Evolutionary conservation across 345 rosid genomes (phyloP).

Genomic region (Bruguiera sexangula): DNA sequence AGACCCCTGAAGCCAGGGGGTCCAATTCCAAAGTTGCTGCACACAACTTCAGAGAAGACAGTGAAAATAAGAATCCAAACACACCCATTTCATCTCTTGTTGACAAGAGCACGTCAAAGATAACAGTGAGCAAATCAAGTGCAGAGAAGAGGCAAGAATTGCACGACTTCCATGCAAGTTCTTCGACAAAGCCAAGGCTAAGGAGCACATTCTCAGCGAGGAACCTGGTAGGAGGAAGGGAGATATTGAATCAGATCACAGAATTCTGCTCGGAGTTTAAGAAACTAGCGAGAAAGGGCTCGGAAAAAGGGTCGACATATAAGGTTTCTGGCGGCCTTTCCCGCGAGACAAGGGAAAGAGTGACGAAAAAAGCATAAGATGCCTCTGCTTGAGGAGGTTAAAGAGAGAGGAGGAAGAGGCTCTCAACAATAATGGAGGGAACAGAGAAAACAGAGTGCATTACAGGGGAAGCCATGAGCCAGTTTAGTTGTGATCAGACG

Average conservation of each 20-base stretch:
- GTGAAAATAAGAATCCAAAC: conserved; percentile 24
- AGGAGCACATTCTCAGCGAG: conserved; percentile 21
- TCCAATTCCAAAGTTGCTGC: conserved; percentile 10
- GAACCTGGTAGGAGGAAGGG: conserved; percentile 19
- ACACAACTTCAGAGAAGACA: not conserved
- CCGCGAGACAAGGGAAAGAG: conserved; percentile 5
- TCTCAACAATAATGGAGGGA: no score
- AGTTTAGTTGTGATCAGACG: no score
- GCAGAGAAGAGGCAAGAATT: not conserved
- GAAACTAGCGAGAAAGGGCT: conserved; percentile 17
- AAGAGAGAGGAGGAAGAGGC: not conserved
- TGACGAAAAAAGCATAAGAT: conserved; percentile 6
- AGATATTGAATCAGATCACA: conserved; percentile 20
- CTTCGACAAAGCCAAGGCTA: not conserved
- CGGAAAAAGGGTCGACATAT: conserved; percentile 9
- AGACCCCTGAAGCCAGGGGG: not conserved
- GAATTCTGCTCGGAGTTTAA: conserved; percentile 20
- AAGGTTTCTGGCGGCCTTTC: conserved; percentile 13
- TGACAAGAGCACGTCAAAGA: no score
- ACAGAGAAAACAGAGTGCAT: no score
- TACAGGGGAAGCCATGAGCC: no score
- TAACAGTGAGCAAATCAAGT: not conserved
- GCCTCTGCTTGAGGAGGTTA: conserved; percentile 12
- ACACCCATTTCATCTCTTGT: no score
- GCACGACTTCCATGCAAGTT: conserved; percentile 1